These are phyloP conservation scores for Penicillium malachiteum DNA, from an alignment of 495 filamentous ascomycete species.

Conservation along the genomic window DNA sequence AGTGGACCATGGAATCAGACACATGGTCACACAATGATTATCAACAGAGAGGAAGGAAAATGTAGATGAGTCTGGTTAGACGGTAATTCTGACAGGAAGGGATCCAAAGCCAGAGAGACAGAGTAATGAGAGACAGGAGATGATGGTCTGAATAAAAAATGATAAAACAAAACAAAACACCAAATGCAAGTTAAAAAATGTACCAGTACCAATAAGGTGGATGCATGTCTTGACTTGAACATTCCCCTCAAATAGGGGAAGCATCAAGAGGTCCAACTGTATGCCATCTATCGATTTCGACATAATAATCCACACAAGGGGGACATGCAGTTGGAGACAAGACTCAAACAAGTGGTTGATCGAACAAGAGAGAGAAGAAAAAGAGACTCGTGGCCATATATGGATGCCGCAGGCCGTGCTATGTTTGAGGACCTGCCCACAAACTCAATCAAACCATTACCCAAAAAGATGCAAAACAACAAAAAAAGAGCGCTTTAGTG, in stretches of 20 bases:
- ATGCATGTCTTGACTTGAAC: neutral
- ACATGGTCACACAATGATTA: constrained; percentile 19
- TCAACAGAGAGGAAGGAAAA: constrained; percentile 26
- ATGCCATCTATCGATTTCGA: neutral
- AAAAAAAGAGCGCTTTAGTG: constrained; percentile 22
- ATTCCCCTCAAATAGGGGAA: neutral
- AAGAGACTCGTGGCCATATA: constrained; percentile 37
- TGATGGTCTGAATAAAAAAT: constrained; percentile 14
- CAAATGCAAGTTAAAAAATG: neutral
- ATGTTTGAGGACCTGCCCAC: constrained; percentile 31
- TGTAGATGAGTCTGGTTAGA: constrained; percentile 20
- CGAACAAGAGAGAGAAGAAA: constrained; percentile 21
- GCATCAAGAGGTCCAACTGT: neutral
- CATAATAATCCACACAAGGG: neutral
- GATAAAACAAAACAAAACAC: neutral
- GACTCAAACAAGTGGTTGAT: constrained; percentile 4
- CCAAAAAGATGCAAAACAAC: neutral
- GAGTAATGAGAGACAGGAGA: constrained; percentile 20
- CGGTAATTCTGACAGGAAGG: constrained; percentile 8
- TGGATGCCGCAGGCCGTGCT: constrained; percentile 20
- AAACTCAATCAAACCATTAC: constrained; percentile 26
- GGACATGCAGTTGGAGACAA: neutral
- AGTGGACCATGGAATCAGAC: constrained; percentile 12
- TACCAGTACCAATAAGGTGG: neutral
- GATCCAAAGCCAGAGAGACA: constrained; percentile 13